Percentiles rank a stretch among this genome's conserved stretches.
Evolutionary conservation across 306 rosid genomes (phyloP).

Genomic region (Lathyrus aphaca): DNA sequence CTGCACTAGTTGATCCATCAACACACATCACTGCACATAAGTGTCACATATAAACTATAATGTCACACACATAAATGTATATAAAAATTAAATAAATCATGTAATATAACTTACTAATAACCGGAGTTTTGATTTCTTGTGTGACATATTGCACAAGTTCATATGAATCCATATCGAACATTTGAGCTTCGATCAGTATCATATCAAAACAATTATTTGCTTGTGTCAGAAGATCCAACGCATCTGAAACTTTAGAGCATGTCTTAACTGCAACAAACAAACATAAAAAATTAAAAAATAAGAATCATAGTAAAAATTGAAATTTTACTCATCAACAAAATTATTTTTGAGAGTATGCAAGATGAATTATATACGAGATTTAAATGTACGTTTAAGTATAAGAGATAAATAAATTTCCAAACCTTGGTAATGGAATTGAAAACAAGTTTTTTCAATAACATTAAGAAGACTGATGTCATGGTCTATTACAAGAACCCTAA

Average conservation of each 20-base stretch:
- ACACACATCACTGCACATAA: constrained; percentile 8
- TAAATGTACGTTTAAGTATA: too few species aligned
- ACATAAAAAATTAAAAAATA: neutral
- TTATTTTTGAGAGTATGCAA: too few species aligned
- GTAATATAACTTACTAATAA: constrained; percentile 51
- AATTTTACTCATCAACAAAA: too few species aligned
- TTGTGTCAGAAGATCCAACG: constrained; percentile 55
- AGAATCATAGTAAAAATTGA: neutral
- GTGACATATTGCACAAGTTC: constrained; percentile 52
- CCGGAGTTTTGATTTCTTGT: constrained; percentile 47
- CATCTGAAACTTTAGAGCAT: constrained; percentile 46
- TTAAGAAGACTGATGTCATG: constrained; percentile 48
- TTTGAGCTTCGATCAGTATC: constrained; percentile 63
- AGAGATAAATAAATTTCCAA: neutral
- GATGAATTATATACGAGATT: too few species aligned
- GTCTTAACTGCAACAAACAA: constrained; percentile 45
- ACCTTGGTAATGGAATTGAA: constrained; percentile 52
- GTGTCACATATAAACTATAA: neutral
- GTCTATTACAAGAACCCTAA: constrained; percentile 68
- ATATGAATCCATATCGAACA: constrained; percentile 67
- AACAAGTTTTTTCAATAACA: constrained; percentile 46
- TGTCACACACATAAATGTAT: neutral
- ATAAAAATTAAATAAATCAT: neutral
- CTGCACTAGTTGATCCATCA: constrained; percentile 48
- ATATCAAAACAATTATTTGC: constrained; percentile 54